Conservation (phyloP, 2,329 filamentous ascomycete species). For the Davidsoniella neocaledoniae region DNA sequence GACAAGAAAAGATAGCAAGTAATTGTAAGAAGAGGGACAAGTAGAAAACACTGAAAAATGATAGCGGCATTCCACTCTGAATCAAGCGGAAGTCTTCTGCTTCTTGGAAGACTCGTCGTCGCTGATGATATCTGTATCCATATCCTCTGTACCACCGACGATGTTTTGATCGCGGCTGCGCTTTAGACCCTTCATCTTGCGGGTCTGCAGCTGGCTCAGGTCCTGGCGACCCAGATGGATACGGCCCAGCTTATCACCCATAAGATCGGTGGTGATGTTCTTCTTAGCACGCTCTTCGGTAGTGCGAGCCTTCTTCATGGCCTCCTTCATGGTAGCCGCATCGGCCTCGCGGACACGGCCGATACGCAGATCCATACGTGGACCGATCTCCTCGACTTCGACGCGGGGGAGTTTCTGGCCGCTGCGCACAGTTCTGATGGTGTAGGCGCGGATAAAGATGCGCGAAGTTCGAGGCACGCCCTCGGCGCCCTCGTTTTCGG, state of each 20-base stretch:
- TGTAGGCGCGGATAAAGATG: conserved; percentile 62
- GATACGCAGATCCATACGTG: conserved; percentile 78
- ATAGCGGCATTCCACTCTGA: neutral
- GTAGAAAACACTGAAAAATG: neutral
- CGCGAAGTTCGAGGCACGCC: conserved; percentile 31
- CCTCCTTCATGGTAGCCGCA: conserved; percentile 66
- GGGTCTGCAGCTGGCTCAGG: conserved; percentile 69
- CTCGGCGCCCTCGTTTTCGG: conserved; percentile 23
- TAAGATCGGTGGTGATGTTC: conserved; percentile 79
- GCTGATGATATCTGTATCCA: conserved; percentile 19
- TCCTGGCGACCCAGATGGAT: conserved; percentile 88
- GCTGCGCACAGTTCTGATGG: conserved; percentile 70
- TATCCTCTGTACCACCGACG: conserved; percentile 16
- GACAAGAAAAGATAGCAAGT: conserved; percentile 1
- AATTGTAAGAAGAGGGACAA: neutral
- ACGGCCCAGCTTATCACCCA: conserved; percentile 92
- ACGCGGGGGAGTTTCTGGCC: conserved; percentile 78
- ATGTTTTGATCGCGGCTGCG: conserved; percentile 46
- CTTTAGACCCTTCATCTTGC: conserved; percentile 99
- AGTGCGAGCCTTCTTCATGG: conserved; percentile 69
- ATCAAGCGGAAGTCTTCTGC: conserved; percentile 18
- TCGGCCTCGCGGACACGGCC: conserved; percentile 70
- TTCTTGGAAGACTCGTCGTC: conserved; percentile 17
- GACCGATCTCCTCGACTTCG: conserved; percentile 89
- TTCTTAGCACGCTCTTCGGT: conserved; percentile 74